Evolutionary conservation across 768 basidiomycete genomes (phyloP).

Genomic region (Kondoa malvinella): DNA sequence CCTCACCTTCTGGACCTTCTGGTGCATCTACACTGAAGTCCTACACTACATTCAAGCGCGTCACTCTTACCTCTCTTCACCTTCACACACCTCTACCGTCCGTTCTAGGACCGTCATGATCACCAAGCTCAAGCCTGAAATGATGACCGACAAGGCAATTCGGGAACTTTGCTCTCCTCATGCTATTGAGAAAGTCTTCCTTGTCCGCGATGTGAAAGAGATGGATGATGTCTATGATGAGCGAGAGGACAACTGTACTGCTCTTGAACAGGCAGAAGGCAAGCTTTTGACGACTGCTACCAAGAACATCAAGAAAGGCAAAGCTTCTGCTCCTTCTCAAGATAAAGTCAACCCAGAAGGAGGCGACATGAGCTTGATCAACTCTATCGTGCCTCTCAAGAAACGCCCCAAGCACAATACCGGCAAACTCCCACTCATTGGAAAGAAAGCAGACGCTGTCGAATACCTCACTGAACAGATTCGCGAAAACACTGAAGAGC

Average conservation of each 20-base stretch:
- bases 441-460: slow-evolving; percentile 82
- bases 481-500: slow-evolving; percentile 35
- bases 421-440: slow-evolving; percentile 44
- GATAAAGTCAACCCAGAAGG: slow-evolving; percentile 22
- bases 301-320: slow-evolving; percentile 30
- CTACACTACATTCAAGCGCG: slow-evolving; percentile 7
- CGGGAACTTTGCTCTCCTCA: slow-evolving; percentile 66
- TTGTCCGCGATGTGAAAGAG: slow-evolving; percentile 48
- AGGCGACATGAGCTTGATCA: slow-evolving; percentile 31
- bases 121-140: neutral
- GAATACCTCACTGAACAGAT: slow-evolving; percentile 60
- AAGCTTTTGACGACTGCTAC: slow-evolving; percentile 54
- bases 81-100: slow-evolving; percentile 5
- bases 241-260: slow-evolving; percentile 51
- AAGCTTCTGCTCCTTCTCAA: slow-evolving; percentile 23
- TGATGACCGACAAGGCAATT: slow-evolving; percentile 43
- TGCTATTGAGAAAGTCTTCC: slow-evolving; percentile 77
- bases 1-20: slow-evolving; percentile 33
- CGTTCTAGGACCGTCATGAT: slow-evolving; percentile 18
- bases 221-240: slow-evolving; percentile 68
- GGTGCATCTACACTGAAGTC: slow-evolving; percentile 11
- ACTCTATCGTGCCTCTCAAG: slow-evolving; percentile 49
- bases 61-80: slow-evolving; percentile 16
- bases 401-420: slow-evolving; percentile 58
- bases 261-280: slow-evolving; percentile 76